A percentile compares a stretch with the other conserved stretches of the same genome.
These are phyloP conservation scores for Yamadazyma dushanensis DNA, from an alignment of 1,139 yeast species.

Conservation along the genomic window DNA sequence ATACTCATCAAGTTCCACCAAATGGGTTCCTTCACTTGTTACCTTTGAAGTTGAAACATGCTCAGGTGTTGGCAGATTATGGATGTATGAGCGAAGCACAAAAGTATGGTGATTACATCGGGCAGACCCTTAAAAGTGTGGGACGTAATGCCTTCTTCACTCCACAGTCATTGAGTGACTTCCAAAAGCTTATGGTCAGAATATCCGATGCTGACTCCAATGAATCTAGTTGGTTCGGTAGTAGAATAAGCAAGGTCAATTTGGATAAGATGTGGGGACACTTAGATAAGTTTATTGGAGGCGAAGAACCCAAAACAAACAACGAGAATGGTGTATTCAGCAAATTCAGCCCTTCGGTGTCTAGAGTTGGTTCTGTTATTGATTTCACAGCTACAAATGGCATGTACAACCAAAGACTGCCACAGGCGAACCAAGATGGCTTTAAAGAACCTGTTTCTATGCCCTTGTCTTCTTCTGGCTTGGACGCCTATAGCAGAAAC, in stretches of 20 bases:
- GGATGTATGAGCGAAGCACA: constrained; percentile 61
- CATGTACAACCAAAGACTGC: constrained; percentile 11
- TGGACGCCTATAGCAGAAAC: neutral
- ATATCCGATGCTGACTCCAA: constrained; percentile 41
- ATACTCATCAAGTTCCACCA: constrained; percentile 17
- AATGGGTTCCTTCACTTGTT: constrained; percentile 55
- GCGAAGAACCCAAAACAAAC: constrained; percentile 60
- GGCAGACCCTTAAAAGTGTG: constrained; percentile 40
- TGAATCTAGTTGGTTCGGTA: constrained; percentile 59
- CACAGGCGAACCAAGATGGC: constrained; percentile 5
- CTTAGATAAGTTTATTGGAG: constrained; percentile 87
- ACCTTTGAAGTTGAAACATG: constrained; percentile 59
- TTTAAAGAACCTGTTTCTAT: constrained; percentile 3
- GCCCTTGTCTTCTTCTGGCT: neutral
- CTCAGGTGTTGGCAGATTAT: constrained; percentile 62
- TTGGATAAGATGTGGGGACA: constrained; percentile 88
- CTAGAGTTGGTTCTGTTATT: constrained; percentile 51
- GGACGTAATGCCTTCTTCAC: constrained; percentile 42
- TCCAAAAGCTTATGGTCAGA: constrained; percentile 43
- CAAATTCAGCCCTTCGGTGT: constrained; percentile 66
- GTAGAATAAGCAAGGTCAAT: constrained; percentile 70
- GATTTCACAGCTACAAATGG: constrained; percentile 32
- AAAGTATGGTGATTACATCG: constrained; percentile 55
- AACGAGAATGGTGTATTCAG: constrained; percentile 61
- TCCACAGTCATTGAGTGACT: constrained; percentile 34